Percentiles rank a stretch among this genome's conserved stretches.
phyloP scores from a whole-genome alignment of 345 rosid genomes.

The Aurinia saxatilis region DNA sequence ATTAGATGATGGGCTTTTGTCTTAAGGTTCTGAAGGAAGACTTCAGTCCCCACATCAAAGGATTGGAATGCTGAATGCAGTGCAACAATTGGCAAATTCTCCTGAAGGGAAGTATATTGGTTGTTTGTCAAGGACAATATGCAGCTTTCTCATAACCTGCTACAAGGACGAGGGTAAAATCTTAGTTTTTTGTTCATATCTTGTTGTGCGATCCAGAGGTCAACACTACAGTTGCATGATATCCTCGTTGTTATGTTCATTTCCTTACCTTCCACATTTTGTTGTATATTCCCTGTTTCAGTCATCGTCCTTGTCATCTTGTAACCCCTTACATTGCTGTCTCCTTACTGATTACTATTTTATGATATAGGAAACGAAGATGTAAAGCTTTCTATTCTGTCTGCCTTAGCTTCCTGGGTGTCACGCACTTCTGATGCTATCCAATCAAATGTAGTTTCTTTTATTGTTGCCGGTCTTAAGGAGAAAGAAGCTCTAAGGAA shows the following conservation, averaged over 20 bases:
- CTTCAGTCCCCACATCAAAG: conserved; percentile 86
- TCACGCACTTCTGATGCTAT: conserved; percentile 56
- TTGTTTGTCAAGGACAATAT: conserved; percentile 42
- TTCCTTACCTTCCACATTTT: background rate
- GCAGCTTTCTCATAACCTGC: conserved; percentile 60
- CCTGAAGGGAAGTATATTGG: conserved; percentile 81
- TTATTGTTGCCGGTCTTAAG: conserved; percentile 74
- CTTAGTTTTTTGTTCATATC: background rate
- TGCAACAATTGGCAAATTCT: conserved; percentile 74
- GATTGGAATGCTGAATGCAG: conserved; percentile 73
- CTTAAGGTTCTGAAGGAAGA: conserved; percentile 90
- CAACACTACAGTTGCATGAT: background rate
- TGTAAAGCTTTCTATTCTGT: conserved; percentile 69
- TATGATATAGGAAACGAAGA: conserved; percentile 75
- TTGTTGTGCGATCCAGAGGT: background rate
- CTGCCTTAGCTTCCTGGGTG: conserved; percentile 72
- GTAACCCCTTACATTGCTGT: background rate
- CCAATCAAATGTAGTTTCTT: conserved; percentile 63
- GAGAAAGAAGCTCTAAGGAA: conserved; percentile 89
- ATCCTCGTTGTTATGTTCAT: background rate
- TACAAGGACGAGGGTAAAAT: conserved; percentile 79
- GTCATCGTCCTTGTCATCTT: background rate
- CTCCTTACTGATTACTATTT: conserved; percentile 1
- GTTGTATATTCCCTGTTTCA: background rate
- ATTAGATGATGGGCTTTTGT: conserved; percentile 9